A percentile compares a stretch with the other conserved stretches of the same genome.
Conservation (phyloP, 306 rosid genomes). For the Potentilla sterilis region DNA sequence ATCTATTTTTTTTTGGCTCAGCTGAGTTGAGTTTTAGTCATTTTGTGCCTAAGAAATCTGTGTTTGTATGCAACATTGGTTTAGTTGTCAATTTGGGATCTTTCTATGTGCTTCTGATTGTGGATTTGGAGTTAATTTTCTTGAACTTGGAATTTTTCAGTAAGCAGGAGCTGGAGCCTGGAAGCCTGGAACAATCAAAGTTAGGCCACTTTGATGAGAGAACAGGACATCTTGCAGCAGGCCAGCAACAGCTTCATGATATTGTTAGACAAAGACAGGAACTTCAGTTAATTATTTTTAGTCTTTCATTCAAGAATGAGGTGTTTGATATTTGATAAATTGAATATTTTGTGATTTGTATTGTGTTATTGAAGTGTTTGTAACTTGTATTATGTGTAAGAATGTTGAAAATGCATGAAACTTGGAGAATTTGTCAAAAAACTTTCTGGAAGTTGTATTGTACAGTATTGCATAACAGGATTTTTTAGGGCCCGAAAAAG, state of each 20-base stretch:
- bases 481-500: too few species aligned
- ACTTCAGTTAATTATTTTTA: conserved; percentile 24
- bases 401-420: too few species aligned
- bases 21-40: background rate
- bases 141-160: conserved; percentile 22
- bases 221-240: conserved; percentile 75
- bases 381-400: too few species aligned
- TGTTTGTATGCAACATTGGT: background rate
- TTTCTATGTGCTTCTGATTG: background rate
- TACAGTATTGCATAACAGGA: too few species aligned
- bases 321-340: too few species aligned
- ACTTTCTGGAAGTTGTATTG: too few species aligned
- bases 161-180: conserved; percentile 43
- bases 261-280: conserved; percentile 78
- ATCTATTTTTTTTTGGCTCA: background rate
- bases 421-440: too few species aligned
- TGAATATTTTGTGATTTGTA: too few species aligned
- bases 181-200: conserved; percentile 43
- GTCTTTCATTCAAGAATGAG: too few species aligned
- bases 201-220: conserved; percentile 83
- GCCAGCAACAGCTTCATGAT: conserved; percentile 38
- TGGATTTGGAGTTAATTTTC: conserved; percentile 7
- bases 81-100: background rate
- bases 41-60: background rate
- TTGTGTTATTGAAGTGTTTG: too few species aligned